A percentile compares a stretch with the other conserved stretches of the same genome.
Evolutionary conservation across 495 filamentous ascomycete genomes (phyloP).

Genomic region (Filosporella fistucella): DNA sequence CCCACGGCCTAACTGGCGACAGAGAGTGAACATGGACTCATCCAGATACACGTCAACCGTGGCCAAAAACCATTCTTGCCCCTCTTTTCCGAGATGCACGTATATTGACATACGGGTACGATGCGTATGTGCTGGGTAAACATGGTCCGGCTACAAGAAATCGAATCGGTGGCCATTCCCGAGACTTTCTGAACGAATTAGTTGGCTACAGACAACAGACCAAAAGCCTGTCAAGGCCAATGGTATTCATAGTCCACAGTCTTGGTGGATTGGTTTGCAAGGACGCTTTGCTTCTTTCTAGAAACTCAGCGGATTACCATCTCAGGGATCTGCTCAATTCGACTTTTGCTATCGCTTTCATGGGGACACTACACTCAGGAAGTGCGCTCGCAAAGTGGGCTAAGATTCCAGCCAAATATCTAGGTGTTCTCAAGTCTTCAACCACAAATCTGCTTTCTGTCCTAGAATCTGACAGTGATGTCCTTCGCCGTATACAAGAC

Average conservation of each 20-base stretch:
- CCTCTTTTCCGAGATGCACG: constrained; percentile 21
- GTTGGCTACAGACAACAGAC: no score
- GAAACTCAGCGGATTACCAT: constrained; percentile 20
- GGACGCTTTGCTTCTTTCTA: constrained; percentile 11
- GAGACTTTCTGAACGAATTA: constrained; percentile 25
- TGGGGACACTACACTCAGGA: constrained; percentile 37
- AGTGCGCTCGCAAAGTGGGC: constrained; percentile 32
- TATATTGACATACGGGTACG: constrained; percentile 28
- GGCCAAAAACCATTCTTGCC: constrained; percentile 27
- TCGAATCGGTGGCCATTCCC: constrained; percentile 24
- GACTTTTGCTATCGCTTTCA: constrained; percentile 34
- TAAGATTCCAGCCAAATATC: neutral
- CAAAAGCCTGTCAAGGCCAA: no score
- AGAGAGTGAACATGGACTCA: constrained; percentile 27
- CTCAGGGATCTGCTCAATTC: constrained; percentile 26
- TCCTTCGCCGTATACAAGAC: constrained; percentile 32
- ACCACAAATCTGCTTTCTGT: constrained; percentile 23
- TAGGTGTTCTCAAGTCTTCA: constrained; percentile 23
- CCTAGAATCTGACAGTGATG: constrained; percentile 7
- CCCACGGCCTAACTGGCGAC: constrained; percentile 30
- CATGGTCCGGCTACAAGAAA: constrained; percentile 14
- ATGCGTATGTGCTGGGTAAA: constrained; percentile 24
- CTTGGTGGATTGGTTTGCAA: constrained; percentile 49
- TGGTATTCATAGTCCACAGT: constrained; percentile 47
- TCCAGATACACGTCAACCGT: constrained; percentile 12